Base-by-base conservation (phyloP, 1,139 yeast species). In the Yamadazyma blattariae region DNA sequence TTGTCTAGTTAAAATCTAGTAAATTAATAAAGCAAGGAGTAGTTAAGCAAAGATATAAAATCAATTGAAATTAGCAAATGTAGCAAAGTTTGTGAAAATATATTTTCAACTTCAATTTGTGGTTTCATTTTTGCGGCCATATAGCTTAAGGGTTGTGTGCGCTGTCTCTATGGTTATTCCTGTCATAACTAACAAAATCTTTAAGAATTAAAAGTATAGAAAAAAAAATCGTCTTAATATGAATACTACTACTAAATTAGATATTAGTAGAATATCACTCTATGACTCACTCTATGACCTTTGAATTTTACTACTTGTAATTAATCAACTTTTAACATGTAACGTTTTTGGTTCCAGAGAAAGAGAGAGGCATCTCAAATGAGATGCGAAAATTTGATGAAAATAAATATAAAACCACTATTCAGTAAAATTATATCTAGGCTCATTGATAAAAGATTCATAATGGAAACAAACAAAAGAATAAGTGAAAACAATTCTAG, bases 371-470 rank as follows among this genome's bases (percentile, higher is more conserved):
- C 19, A 5, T 17, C 19, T 17, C 19, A 17, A 17, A 24, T 20
- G 29, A 25, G 35, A 35, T 35, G 35, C 35, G 35, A 35, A 32
- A 29, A 18, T 21, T 25, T 28, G 19, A 39, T 39, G 42, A 33
- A 29, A 36, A 22, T 37, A 28, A 18, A 34, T 27, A 25, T 22
- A n/a, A 26, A 36, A 12, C 35, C 33, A 39, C 42, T 39, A 39
- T 33, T 35, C 12, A 35, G 32, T 25, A 34, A 34, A 34, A 25
- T 32, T 25, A 13, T 35, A 17, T 27, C 37, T 11, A 22, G 23
- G n/a, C 15, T 12, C 19, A 25, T 14, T n/a, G 14, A 23, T 11
- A 23, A 4, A 15, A 30, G 9, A 27, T 6, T 5, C 15, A 30
- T 27, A 22, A 32, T 25, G 13, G 28, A 19, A 11, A 4, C 24